Evolutionary conservation across 352 stramenopile genomes (phyloP).

Genomic region (Pythium sp.): DNA sequence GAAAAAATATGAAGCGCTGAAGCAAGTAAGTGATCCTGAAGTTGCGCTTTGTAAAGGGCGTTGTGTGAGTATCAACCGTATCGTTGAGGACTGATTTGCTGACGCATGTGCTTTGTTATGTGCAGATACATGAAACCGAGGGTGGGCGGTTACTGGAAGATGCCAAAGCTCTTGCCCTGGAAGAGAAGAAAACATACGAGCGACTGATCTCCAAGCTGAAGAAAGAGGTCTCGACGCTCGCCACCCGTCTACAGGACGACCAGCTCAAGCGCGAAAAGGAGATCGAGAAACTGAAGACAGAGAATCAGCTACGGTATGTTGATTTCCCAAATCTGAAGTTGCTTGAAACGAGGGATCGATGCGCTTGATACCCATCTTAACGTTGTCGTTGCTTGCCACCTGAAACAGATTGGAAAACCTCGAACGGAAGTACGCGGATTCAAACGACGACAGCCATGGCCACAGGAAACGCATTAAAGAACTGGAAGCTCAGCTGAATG

Average conservation of each 20-base stretch:
- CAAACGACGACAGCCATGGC: conserved; percentile 33
- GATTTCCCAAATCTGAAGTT: neutral
- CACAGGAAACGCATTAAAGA: conserved; percentile 47
- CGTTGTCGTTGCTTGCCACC: neutral
- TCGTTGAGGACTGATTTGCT: neutral
- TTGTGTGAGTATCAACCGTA: neutral
- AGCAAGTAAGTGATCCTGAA: conserved; percentile 25
- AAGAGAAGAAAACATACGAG: conserved; percentile 75
- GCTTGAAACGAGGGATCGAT: neutral
- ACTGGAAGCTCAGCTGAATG: conserved; percentile 50
- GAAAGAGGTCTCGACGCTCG: conserved; percentile 55
- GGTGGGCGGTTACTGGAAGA: conserved; percentile 62
- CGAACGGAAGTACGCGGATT: conserved; percentile 27
- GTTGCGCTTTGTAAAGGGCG: neutral
- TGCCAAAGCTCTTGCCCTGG: conserved; percentile 46
- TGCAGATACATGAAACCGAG: conserved; percentile 59
- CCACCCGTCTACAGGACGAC: conserved; percentile 47
- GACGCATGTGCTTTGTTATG: conserved; percentile 1
- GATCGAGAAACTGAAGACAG: conserved; percentile 45
- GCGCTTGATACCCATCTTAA: neutral
- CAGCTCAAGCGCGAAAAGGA: conserved; percentile 40
- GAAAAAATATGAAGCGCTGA: conserved; percentile 51
- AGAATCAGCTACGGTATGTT: conserved; percentile 36
- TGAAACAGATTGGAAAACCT: conserved; percentile 27
- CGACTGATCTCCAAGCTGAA: conserved; percentile 71